Evolutionary conservation across 176 grass and related monocot genomes (phyloP), one percentile per base, ranked within the genome.

Genomic region (Musa schizocarpa): DNA sequence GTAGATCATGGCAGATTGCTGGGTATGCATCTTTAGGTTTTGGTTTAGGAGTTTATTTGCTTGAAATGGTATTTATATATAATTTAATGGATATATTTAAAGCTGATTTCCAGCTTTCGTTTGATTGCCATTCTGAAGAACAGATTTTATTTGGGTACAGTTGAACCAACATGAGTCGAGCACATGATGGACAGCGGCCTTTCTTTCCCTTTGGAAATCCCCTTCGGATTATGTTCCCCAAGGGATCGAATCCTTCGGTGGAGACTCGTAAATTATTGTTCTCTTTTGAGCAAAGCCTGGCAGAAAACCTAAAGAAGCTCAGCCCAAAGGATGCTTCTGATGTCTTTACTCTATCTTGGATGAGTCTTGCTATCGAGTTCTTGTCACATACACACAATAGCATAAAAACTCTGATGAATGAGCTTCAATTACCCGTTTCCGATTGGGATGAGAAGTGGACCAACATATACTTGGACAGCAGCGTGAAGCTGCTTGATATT

Each of bases 401-500:
- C 48, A 80, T 98, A 67, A 77, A 48, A 9, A 79, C 77, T 72
- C 83, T 98, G 65, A 94, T 94, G 52, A 91, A 84, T 10, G 86
- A 94, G 72, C 86, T 98, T 0, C 82, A 87, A 65, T 78, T 98
- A 50, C 95, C 90, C 22, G 78, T 91, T 57, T 91, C 86, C 0
- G 88, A 98, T 2, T 98, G 95, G 90, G 90, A 98, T 23, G 86
- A 91, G 69, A 98, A 86, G 62, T 98, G 90, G 95, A 88, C 89
- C 24, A 88, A 98, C 79, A 78, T 85, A 54, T 98, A 98, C 77
- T 81, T 98, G 24, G 86, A 98, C 79, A 85, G 80, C 72, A 94
- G 84, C 2, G 84, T 94, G 63, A 94, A 91, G 79, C 71, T 94
- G 71, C 80, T 98, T 63, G 95, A 93, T 62, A 92, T 67, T 7